Evolutionary conservation across 106 monocot species (phyloP), one percentile per base, ranked within the genome.

Genomic region (Dendrobium catenatum): DNA sequence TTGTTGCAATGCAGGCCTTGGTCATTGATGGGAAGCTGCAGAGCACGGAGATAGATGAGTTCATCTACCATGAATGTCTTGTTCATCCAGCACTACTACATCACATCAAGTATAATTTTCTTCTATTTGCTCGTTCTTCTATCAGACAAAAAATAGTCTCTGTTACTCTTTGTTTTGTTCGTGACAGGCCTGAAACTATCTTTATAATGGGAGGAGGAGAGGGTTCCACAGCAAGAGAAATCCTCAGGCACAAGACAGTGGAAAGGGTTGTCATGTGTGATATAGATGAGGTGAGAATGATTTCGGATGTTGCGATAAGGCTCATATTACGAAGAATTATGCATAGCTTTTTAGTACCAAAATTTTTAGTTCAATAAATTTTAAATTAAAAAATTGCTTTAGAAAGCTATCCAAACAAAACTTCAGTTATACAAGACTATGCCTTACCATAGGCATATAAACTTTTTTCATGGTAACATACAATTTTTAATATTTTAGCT

Each of bases 41-140:
- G 40, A 88, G 88, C 81, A 80, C 88, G 54, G 88, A 88, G 78
- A 88, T 86, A 55, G 88, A 88, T 83, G 88, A 88, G 49, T 88
- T 88, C 83, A 88, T 85, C 9, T 88, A 88, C 56, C 88, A 88
- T 76, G 88, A 88, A 42, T 86, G 78, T 54, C 83, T 88, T 40
- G 83, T 86, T 76, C 88, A 88, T 76, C 88, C 88, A 75, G 83
- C 88, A 22, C 75, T 88, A 6, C 88, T 88, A 10, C 78, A 81
- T 79, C 85, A 88, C 37, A 73, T 7, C 15, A 78, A 81, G 88
- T 85, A 88, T 70, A 6, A 56, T 9, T 3, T 5, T 37, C 13
- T 51, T 15, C 9, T 46, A 2, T 15, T 42, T 11, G 16, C 20
- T 29, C 6, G 5, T 19, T 24, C 24, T 61, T 20, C 61, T 0